Base-by-base conservation (phyloP, 108 stramenopile genomes). In the Pseudonitzschia pungens region DNA sequence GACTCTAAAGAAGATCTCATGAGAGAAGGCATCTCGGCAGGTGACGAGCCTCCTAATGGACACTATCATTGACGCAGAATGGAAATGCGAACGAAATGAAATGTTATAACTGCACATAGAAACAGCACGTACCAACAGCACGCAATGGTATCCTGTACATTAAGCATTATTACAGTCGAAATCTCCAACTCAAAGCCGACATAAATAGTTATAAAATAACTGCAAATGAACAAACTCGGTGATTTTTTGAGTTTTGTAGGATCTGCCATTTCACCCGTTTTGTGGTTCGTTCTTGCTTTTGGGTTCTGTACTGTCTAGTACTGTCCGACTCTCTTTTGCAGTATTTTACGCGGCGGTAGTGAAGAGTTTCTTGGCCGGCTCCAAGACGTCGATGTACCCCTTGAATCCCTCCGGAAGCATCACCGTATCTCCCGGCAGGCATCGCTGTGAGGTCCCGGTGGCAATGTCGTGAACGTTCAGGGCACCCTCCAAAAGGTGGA, bases 341-440 rank as follows among this genome's bases (percentile, higher is more conserved):
- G n/a, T n/a, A n/a, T n/a, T 36, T 31, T 74, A 52, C 29, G 71
- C 75, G 18, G 72, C 71, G 15, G 67, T 66, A 68, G 68, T 55
- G 20, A 55, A 84, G 51, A 89, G 60, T 53, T 85, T 86, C 68
- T 85, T 88, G 41, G 71, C 59, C 22, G 83, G 40, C 36, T 89
- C 84, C n/a, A 89, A 60, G 32, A 89, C 85, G 71, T 91, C 87
- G 44, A 80, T 73, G 56, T 80, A 68, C 18, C 90, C 90, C 9
- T 48, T 63, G 86, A 86, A 91, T 22, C 86, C 87, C 43, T 71
- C 68, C 1, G 84, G 87, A 2, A 91, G 59, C 62, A 84, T 40
- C 16, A 91, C 79, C 15, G 90, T 91, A 51, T 91, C 90, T 40
- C 90, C 90, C 12, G 90, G 77, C 4, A 69, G 71, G 72, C 90